phyloP scores from a whole-genome alignment of 139 green algal genomes.

The Edaphochlamys debaryana region DNA sequence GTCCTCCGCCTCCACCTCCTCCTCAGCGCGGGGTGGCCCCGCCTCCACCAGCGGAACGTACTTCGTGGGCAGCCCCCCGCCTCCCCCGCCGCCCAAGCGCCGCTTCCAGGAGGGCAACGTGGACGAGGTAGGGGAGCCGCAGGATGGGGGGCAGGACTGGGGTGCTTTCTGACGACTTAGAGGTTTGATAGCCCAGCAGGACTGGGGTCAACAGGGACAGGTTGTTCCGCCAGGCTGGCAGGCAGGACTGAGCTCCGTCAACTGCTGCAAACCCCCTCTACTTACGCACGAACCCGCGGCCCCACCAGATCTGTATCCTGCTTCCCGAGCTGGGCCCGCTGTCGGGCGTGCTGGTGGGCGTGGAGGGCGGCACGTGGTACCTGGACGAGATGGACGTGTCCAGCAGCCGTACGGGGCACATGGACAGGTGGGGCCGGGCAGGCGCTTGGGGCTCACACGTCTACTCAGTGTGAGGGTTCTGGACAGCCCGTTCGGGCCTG shows the following conservation, averaged over 20 bases:
- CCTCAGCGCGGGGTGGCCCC: too few species aligned
- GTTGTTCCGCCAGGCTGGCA: too few species aligned
- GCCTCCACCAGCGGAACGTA: neutral
- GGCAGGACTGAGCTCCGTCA: too few species aligned
- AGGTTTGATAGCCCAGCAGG: too few species aligned
- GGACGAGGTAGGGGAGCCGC: constrained; percentile 65
- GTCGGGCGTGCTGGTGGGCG: constrained; percentile 72
- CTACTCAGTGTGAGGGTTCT: too few species aligned
- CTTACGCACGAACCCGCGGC: too few species aligned
- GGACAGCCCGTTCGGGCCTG: too few species aligned
- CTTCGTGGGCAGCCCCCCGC: constrained; percentile 3
- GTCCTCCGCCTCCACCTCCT: too few species aligned
- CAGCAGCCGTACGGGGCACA: constrained; percentile 67
- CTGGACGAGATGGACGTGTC: constrained; percentile 77
- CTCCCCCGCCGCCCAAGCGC: constrained; percentile 28
- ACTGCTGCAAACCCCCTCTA: too few species aligned
- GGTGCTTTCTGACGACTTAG: neutral
- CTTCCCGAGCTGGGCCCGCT: constrained; percentile 80
- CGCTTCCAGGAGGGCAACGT: constrained; percentile 82
- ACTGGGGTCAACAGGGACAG: too few species aligned
- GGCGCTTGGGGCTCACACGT: too few species aligned
- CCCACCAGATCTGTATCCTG: constrained; percentile 64
- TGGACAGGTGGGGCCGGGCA: constrained; percentile 57
- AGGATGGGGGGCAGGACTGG: too few species aligned
- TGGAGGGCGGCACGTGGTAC: constrained; percentile 76